Percentiles rank a stretch among this genome's conserved stretches.
phyloP scores from a whole-genome alignment of 2,329 filamentous ascomycete species.

The Aureobasidium sp. region DNA sequence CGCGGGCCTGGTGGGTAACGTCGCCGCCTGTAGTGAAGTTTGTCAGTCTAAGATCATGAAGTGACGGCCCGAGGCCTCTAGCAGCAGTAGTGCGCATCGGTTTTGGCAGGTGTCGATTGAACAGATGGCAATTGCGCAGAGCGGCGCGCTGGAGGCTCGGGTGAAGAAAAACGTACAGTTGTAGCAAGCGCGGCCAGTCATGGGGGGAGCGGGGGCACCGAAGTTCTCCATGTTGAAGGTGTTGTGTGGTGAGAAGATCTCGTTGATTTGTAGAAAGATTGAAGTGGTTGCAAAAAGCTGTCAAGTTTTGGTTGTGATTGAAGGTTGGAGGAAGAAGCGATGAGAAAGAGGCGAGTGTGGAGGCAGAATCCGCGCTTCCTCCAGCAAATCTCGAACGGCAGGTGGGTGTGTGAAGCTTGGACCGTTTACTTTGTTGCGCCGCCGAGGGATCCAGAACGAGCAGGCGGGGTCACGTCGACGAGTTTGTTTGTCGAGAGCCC shows the following conservation, averaged over 20 bases:
- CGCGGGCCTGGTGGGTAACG: conserved; percentile 39
- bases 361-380: conserved; percentile 3
- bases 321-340: not conserved
- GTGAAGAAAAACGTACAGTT: conserved; percentile 41
- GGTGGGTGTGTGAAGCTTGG: not conserved
- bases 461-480: not conserved
- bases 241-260: conserved; percentile 8
- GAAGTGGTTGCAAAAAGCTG: not conserved
- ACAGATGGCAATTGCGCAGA: conserved; percentile 10
- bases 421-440: not conserved
- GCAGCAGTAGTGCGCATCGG: not conserved
- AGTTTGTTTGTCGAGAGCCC: not conserved
- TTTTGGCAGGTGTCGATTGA: not conserved
- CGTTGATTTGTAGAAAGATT: not conserved
- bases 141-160: not conserved
- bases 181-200: conserved; percentile 46
- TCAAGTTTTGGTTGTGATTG: not conserved
- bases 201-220: conserved; percentile 20
- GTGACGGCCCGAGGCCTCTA: not conserved
- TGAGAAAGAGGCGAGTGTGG: conserved; percentile 6
- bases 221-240: conserved; percentile 39
- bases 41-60: not conserved
- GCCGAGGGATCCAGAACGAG: not conserved
- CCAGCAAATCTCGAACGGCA: not conserved
- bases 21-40: conserved; percentile 34